Evolutionary conservation across 805 yeast genomes (phyloP), one percentile per base, ranked within the genome.

Genomic region (Barnettozyma sp.): DNA sequence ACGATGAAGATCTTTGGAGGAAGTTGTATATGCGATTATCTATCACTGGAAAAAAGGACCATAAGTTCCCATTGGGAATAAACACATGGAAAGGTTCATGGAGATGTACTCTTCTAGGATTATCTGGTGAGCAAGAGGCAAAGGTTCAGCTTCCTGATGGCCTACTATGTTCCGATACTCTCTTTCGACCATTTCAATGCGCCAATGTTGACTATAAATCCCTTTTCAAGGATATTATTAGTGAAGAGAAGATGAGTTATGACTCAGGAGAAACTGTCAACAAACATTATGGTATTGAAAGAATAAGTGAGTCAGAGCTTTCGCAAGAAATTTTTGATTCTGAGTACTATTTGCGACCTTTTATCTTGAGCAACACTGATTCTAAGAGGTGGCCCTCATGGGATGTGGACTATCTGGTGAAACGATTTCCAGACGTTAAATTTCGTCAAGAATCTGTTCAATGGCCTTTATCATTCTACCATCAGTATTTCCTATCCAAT

Each of bases 391-490:
- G 78, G 43, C 82, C 82, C 94, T 34, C 56, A 2, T 82, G 94
- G 94, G 61, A 66, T 7, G 53, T 80, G 14, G 59, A 61, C 1
- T 53, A 59, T 14, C 60, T 87, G 19, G 57, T 66, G 5, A 42
- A 56, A 3, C 54, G 78, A 35, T 85, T 79, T 44, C 75, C 85
- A 2, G 55, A 69, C 16, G 78, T 71, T 3, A 62, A 58, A 30
- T 88, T 88, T 58, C 71, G 90, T 36, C 95, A 87, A 56, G 97
- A 88, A 58, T 75, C 83, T 21, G 90, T 85, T 30, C 72, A 76
- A 42, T 87, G 96, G 95, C 69, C 78, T 3, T 60, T 87, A 16
- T 46, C 62, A 2, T 61, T 73, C 15, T 87, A 84, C 50, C 53
- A 70, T 1, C 66, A 76, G 35, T 87, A 87, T 52, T 69, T 79